phyloP scores from a whole-genome alignment of 768 basidiomycete genomes.

The Cystoderma amianthinum region DNA sequence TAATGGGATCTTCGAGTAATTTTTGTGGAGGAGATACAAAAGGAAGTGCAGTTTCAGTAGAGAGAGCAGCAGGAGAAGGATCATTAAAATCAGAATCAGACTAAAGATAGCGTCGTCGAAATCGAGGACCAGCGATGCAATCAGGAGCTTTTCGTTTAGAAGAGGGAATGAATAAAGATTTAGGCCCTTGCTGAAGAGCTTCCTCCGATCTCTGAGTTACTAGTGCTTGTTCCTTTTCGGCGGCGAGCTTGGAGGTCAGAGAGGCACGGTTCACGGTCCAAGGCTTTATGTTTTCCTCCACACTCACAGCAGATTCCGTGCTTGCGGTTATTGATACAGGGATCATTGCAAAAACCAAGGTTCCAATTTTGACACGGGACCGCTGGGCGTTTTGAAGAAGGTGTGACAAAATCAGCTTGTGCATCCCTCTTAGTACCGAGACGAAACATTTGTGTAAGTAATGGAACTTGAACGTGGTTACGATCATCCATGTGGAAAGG shows the following conservation, averaged over 20 bases:
- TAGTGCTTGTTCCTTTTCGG: background rate
- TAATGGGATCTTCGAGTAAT: background rate
- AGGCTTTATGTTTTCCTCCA: background rate
- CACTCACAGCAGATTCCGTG: background rate
- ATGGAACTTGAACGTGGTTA: background rate
- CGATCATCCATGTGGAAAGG: background rate
- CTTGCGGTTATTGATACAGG: background rate
- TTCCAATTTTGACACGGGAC: background rate
- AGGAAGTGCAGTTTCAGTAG: constrained; percentile 9
- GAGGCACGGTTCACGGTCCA: background rate
- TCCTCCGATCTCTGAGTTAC: no score
- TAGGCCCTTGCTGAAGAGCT: no score
- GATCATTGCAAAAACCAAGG: background rate
- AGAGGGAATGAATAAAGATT: background rate
- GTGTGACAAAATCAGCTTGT: background rate
- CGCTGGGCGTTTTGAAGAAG: background rate
- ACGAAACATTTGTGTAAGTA: background rate
- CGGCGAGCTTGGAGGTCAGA: background rate
- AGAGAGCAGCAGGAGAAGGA: constrained; percentile 8
- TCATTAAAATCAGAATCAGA: background rate
- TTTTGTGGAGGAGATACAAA: constrained; percentile 8
- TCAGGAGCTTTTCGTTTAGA: background rate
- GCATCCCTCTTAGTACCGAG: no score
- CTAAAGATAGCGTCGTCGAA: constrained; percentile 7
- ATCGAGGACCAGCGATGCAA: background rate